phyloP scores from a whole-genome alignment of 768 basidiomycete species.

The Rhizopogon roseolus region DNA sequence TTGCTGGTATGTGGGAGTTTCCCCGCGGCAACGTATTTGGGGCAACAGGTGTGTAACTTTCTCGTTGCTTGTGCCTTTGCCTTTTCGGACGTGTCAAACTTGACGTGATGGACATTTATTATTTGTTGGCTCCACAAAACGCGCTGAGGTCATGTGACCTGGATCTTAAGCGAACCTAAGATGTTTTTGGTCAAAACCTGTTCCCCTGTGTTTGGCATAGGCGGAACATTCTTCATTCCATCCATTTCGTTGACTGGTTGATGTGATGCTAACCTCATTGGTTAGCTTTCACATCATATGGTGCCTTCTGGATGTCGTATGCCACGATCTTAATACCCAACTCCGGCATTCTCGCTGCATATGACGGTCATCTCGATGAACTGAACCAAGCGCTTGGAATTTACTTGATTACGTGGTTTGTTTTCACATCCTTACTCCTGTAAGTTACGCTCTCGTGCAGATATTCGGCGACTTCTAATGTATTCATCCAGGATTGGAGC shows the following conservation, averaged over 20 bases:
- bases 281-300: conserved; percentile 75
- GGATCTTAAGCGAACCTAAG: background rate
- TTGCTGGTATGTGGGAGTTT: conserved; percentile 91
- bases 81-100: no score
- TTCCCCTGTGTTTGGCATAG: background rate
- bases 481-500: conserved; percentile 36
- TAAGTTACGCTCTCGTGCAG: conserved; percentile 28
- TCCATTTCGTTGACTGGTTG: background rate
- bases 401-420: conserved; percentile 69
- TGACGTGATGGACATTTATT: background rate
- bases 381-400: conserved; percentile 63
- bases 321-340: conserved; percentile 69
- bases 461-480: no score
- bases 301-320: conserved; percentile 87
- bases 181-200: background rate
- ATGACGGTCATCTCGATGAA: conserved; percentile 30
- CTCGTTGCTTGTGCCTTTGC: no score
- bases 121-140: background rate
- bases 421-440: conserved; percentile 68
- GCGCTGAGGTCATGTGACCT: background rate
- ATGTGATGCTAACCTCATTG: background rate
- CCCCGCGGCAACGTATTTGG: conserved; percentile 66
- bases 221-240: background rate
- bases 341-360: conserved; percentile 57
- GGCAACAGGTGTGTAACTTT: conserved; percentile 53